Base-by-base conservation (phyloP, 2,329 filamentous ascomycete genomes). In the Coniosporium tulheliwenetii region DNA sequence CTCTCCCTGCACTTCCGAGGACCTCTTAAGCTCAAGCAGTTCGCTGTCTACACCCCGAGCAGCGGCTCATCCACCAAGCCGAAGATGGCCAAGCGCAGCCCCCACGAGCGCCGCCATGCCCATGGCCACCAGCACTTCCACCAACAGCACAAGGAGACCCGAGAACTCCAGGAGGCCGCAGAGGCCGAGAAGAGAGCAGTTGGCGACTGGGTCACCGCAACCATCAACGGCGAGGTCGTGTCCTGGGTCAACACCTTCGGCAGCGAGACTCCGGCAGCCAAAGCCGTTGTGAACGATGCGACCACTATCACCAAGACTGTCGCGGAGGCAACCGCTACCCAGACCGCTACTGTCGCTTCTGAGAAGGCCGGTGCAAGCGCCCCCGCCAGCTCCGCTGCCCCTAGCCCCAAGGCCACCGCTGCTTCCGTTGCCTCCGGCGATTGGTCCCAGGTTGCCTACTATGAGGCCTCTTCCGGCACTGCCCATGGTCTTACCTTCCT, bases 1-100 rank as follows among this genome's bases (percentile, higher is more conserved):
- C 65, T 86, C 29, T 83, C 80, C 1, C 59, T 84, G 45, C 78
- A 85, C 55, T 68, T 86, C 52, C 77, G 81, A 48, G 83, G 82
- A 2, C 81, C 82, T 1, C 57, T 83, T 49, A 61, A 71, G 33
- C 55, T 87, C 30, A 75, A 75, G 52, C 70, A 82, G 48, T 67
- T 85, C 41, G 82, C 80, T 9, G 76, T 77, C 41, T 87, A 85
- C 58, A 69, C 66, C 37, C 69, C 74, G 13, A 40, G 42, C 39
- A 63, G 63, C 15, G 46, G 45, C 16, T 45, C 44, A 13, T 45
- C 42, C 16, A 36, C 41, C 37, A 51, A 50, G 33, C 55, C 50
- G 44, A 69, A 66, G 54, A 58, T 59, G 48, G 40, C 46, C 19
- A 46, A 56, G 51, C 50, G 49, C 30, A 45, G 45, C 37, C 48